These are phyloP conservation scores for Naganishia kalamii DNA, from an alignment of 768 basidiomycete genomes.

Conservation along the genomic window DNA sequence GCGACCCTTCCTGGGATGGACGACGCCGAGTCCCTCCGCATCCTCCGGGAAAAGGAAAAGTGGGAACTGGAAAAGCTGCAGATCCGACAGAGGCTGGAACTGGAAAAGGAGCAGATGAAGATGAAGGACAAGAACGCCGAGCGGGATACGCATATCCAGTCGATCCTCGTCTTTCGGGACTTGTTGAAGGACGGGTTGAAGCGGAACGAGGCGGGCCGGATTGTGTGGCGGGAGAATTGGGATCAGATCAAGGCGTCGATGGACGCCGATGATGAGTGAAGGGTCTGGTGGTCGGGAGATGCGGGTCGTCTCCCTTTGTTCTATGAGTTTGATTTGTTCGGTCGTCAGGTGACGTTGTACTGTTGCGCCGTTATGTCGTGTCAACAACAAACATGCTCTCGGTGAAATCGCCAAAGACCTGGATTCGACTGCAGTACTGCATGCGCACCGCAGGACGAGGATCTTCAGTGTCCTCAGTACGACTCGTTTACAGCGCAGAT, in stretches of 20 bases:
- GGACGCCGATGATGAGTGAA: slow-evolving; percentile 1
- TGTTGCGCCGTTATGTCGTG: too few relatives aligned
- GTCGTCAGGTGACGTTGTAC: too few relatives aligned
- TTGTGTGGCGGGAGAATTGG: slow-evolving; percentile 12
- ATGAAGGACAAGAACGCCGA: background rate
- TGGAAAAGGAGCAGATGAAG: slow-evolving; percentile 18
- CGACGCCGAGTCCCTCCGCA: background rate
- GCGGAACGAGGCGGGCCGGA: background rate
- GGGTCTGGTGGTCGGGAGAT: too few relatives aligned
- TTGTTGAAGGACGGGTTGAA: slow-evolving; percentile 6
- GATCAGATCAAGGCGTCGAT: slow-evolving; percentile 1
- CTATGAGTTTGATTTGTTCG: too few relatives aligned
- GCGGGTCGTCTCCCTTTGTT: too few relatives aligned
- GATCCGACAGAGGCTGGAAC: background rate
- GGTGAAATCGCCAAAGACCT: too few relatives aligned
- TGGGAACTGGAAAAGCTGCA: slow-evolving; percentile 7
- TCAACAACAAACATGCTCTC: too few relatives aligned
- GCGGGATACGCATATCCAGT: slow-evolving; percentile 11
- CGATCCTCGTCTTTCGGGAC: background rate
- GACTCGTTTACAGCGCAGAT: too few relatives aligned
- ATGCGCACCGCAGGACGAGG: too few relatives aligned
- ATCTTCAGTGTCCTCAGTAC: too few relatives aligned
- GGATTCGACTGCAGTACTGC: too few relatives aligned
- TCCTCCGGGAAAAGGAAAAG: background rate
- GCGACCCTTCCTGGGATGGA: background rate